A percentile compares a stretch with the other conserved stretches of the same genome.
Conservation (phyloP, 768 basidiomycete species). For the Tulasnella calospora region DNA sequence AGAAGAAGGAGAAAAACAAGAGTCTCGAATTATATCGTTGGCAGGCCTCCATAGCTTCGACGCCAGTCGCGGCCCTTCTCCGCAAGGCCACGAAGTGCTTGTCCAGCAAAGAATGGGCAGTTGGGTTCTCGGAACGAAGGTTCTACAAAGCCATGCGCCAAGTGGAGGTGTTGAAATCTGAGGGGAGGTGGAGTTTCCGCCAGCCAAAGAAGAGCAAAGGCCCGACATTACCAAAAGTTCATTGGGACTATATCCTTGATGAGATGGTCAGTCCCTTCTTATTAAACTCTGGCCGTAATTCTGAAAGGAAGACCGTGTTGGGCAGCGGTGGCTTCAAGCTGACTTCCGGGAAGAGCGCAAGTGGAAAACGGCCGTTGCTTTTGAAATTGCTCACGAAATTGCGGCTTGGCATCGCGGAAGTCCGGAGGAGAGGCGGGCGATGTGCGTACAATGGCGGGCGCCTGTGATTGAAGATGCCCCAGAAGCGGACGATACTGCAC, state of each 20-base stretch:
- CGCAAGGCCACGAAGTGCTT: conserved; percentile 70
- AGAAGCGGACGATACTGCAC: background rate
- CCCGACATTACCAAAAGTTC: conserved; percentile 72
- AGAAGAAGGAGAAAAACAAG: conserved; percentile 25
- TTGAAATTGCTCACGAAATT: conserved; percentile 72
- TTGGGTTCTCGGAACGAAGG: conserved; percentile 73
- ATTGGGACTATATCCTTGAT: conserved; percentile 94
- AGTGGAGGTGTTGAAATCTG: conserved; percentile 75
- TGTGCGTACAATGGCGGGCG: conserved; percentile 44
- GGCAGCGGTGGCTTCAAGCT: conserved; percentile 90
- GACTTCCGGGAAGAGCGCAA: conserved; percentile 92
- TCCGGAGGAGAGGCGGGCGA: conserved; percentile 55
- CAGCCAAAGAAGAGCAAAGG: conserved; percentile 93
- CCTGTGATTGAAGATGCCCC: conserved; percentile 24
- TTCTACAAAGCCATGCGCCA: conserved; percentile 75
- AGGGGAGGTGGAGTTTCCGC: conserved; percentile 81
- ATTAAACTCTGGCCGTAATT: background rate
- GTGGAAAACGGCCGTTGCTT: conserved; percentile 86
- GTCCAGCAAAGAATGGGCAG: conserved; percentile 76
- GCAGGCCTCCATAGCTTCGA: conserved; percentile 68
- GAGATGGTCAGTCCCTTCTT: conserved; percentile 68
- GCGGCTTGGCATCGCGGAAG: conserved; percentile 81
- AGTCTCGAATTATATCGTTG: conserved; percentile 57
- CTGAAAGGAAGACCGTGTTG: background rate
- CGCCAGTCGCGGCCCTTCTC: conserved; percentile 69